Base-by-base conservation (phyloP, 345 rosid species). In the Lenwebbia sp. region DNA sequence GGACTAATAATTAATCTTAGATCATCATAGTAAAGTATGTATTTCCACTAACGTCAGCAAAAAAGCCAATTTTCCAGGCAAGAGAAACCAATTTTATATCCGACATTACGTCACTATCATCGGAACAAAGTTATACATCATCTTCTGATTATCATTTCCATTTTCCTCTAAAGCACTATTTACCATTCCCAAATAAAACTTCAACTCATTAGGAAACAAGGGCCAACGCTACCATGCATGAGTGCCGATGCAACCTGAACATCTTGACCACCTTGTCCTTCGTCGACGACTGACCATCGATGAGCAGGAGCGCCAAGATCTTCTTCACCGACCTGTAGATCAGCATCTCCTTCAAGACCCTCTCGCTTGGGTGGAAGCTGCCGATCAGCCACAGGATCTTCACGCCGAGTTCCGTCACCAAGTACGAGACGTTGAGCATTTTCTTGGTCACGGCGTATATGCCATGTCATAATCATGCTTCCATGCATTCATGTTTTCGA, bases 291-390 rank as follows among this genome's bases (percentile, higher is more conserved):
- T 86, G 49, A 7, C 85, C 88, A 3, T 83, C 87, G 84, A 87
- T 33, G 75, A 89, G 89, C 87, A 90, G 41, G 88, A 89, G 83
- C 10, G 88, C 88, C 83, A 86, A 51, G 10, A 90, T 75, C 84
- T 88, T 90, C 85, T 87, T 89, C 30, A 90, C 90, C 23, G 88
- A 5, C 53, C 92, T 89, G 17, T 56, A 86, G 25, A 54, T 65
- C 86, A 89, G 47, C 89, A 90, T 88, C 41, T 90, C 92, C 88
- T 90, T 89, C 88, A 85, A 28, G 6, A 89, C 89, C 85, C 40
- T 44, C n/a, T n/a, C n/a, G n/a, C n/a, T n/a, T n/a, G n/a, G n/a
- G n/a, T n/a, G n/a, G n/a, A n/a, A n/a, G n/a, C n/a, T n/a, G n/a
- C n/a, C n/a, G n/a, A n/a, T n/a, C n/a, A n/a, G n/a, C n/a, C n/a